Conservation (phyloP, 2,329 filamentous ascomycete species). For the Botrytis aclada region DNA sequence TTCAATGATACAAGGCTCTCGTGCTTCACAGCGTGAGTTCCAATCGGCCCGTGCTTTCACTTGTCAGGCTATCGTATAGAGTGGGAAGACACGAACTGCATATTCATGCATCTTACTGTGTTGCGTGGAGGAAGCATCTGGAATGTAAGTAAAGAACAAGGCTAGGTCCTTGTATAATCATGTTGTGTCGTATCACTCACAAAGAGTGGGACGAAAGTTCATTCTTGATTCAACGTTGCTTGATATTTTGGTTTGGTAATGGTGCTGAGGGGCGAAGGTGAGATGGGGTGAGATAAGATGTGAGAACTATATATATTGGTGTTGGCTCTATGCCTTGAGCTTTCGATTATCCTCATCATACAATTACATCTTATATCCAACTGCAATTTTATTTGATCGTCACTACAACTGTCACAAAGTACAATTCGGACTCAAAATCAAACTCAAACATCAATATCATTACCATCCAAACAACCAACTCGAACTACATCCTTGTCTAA, state of each 20-base stretch:
- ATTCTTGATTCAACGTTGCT: conserved; percentile 11
- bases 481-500: background rate
- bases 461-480: background rate
- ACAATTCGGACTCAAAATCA: background rate
- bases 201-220: background rate
- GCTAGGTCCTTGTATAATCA: background rate
- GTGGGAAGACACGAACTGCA: conserved; percentile 5
- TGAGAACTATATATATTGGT: background rate
- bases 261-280: background rate
- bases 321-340: background rate
- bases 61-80: conserved; percentile 10
- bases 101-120: conserved; percentile 17
- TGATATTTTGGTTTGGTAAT: conserved; percentile 1
- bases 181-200: conserved; percentile 9
- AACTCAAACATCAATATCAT: background rate
- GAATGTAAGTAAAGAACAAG: background rate
- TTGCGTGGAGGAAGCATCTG: background rate
- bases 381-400: background rate
- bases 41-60: conserved; percentile 11
- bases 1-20: background rate
- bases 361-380: background rate
- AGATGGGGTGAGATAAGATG: conserved; percentile 1
- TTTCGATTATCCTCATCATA: background rate
- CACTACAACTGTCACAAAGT: background rate
- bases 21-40: conserved; percentile 7